Conservation (phyloP, 257 asterid species). For the Prunella vulgaris region DNA sequence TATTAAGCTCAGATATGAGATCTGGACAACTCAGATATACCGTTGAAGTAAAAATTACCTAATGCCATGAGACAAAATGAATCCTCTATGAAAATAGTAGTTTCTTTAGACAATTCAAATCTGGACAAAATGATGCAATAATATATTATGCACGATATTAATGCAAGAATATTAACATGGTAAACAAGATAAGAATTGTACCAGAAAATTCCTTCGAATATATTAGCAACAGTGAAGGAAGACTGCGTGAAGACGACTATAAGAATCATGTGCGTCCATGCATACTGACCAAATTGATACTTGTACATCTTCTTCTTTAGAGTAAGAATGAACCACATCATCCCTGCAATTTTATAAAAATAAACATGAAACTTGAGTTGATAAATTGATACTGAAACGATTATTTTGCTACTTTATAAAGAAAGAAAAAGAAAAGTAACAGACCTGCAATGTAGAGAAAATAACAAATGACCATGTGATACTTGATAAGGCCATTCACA, state of each 20-base stretch:
- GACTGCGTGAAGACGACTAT: slow-evolving; percentile 83
- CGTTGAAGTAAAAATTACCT: too few species aligned
- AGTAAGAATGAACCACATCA: slow-evolving; percentile 92
- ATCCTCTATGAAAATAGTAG: too few species aligned
- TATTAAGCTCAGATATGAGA: too few species aligned
- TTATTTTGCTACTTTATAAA: too few species aligned
- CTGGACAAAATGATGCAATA: too few species aligned
- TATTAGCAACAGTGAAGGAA: slow-evolving; percentile 76
- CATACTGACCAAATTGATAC: slow-evolving; percentile 90
- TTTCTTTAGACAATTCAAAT: too few species aligned
- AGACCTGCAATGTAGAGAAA: slow-evolving; percentile 62
- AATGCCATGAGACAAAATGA: too few species aligned
- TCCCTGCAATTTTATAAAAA: too few species aligned
- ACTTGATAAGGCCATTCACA: slow-evolving; percentile 48
- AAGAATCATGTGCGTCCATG: slow-evolving; percentile 96
- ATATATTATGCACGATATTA: too few species aligned
- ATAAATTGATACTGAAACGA: background rate
- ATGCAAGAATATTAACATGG: too few species aligned
- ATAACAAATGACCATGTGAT: slow-evolving; percentile 68
- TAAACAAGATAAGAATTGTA: slow-evolving; percentile 18
- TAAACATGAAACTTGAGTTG: background rate
- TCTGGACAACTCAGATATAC: too few species aligned
- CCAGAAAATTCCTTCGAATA: slow-evolving; percentile 93
- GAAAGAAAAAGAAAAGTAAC: background rate
- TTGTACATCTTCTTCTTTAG: slow-evolving; percentile 91